Conservation (phyloP, 331 rosid species). For the Prunus yedoensis region DNA sequence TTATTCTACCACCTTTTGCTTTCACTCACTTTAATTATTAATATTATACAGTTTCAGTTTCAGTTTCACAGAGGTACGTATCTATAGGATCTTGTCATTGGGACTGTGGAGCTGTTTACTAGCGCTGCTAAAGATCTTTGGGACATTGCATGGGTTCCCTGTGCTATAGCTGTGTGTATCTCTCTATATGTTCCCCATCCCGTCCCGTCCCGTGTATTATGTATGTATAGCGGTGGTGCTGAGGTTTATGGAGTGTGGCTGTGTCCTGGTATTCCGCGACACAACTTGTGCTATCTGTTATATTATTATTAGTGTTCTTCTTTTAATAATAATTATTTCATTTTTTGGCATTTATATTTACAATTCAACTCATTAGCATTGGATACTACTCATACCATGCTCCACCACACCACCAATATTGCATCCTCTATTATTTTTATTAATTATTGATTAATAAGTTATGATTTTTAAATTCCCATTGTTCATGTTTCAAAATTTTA, state of each 20-base stretch:
- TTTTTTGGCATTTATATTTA: too few relatives aligned
- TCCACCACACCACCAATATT: too few relatives aligned
- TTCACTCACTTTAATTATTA: neutral
- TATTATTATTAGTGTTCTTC: too few relatives aligned
- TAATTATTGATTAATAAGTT: too few relatives aligned
- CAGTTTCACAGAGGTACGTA: too few relatives aligned
- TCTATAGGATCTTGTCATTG: too few relatives aligned
- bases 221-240: neutral
- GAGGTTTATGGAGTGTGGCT: neutral
- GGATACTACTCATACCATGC: too few relatives aligned
- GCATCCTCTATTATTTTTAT: too few relatives aligned
- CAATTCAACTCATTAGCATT: too few relatives aligned
- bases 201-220: neutral
- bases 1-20: neutral
- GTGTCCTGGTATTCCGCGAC: conserved; percentile 1
- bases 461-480: too few relatives aligned
- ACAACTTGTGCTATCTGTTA: neutral
- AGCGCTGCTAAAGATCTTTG: neutral
- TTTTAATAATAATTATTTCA: too few relatives aligned
- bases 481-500: too few relatives aligned
- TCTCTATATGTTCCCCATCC: neutral
- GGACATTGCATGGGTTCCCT: conserved; percentile 13
- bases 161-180: neutral
- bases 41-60: neutral
- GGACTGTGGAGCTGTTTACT: neutral